Conservation (phyloP, 192 early-diverging fungal genomes). For the Coemansia sp. region DNA sequence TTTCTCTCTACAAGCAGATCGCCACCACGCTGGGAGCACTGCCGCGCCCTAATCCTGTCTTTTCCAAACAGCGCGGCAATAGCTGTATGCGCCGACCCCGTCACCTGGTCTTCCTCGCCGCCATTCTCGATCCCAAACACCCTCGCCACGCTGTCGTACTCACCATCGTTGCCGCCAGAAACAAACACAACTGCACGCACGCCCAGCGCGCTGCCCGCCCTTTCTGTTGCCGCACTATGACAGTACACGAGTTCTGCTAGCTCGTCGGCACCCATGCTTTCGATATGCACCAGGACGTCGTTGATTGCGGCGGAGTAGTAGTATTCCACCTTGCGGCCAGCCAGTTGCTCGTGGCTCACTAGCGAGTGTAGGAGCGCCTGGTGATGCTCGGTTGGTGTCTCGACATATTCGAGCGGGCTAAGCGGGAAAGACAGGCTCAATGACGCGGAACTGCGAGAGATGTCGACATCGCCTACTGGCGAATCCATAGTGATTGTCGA, state of each 20-base stretch:
- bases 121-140: conserved; percentile 20
- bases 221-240: too few relatives aligned
- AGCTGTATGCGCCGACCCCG: conserved; percentile 27
- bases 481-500: conserved; percentile 6
- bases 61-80: conserved; percentile 25
- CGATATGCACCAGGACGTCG: too few relatives aligned
- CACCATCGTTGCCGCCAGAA: neutral
- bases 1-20: conserved; percentile 7
- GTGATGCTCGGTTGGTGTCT: too few relatives aligned
- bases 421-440: too few relatives aligned
- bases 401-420: too few relatives aligned
- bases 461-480: conserved; percentile 4
- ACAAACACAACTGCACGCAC: conserved; percentile 11
- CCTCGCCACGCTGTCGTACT: conserved; percentile 22
- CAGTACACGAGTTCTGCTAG: too few relatives aligned
- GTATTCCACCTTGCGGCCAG: too few relatives aligned
- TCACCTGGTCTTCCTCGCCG: conserved; percentile 38
- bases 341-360: too few relatives aligned
- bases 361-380: too few relatives aligned
- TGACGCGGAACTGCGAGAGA: too few relatives aligned
- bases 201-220: conserved; percentile 8
- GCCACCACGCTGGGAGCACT: conserved; percentile 27
- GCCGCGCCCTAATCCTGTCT: conserved; percentile 13
- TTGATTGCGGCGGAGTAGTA: too few relatives aligned
- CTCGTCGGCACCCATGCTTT: too few relatives aligned